Conservation (phyloP, 2,329 filamentous ascomycete species). For the Gnomoniopsis sp. region DNA sequence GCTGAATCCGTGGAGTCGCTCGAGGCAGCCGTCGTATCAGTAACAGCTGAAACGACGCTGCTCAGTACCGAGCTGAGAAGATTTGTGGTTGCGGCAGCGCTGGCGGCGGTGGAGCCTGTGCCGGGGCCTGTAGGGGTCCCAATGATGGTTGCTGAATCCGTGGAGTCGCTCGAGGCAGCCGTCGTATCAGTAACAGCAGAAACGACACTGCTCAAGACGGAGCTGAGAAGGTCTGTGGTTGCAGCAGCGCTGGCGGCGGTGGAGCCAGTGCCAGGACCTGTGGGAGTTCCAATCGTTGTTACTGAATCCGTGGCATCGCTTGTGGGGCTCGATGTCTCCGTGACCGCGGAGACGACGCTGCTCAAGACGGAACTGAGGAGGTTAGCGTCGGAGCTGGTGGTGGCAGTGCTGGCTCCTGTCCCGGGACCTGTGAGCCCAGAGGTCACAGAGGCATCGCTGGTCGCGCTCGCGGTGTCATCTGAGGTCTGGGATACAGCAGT, state of each 20-base stretch:
- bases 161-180: not conserved
- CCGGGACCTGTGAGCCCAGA: not conserved
- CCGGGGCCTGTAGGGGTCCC: slow-evolving; percentile 1
- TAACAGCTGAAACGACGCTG: not conserved
- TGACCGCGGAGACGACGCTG: not conserved
- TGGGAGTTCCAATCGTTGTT: slow-evolving; percentile 5
- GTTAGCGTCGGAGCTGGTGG: not conserved
- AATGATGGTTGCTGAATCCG: not conserved
- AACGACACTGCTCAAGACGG: not conserved
- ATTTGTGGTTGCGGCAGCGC: not conserved
- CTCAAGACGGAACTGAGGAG: not conserved
- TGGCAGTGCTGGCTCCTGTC: not conserved
- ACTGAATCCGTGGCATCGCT: slow-evolving; percentile 4
- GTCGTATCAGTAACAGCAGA: not conserved
- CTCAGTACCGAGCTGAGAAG: not conserved
- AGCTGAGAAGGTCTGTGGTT: not conserved
- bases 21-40: not conserved
- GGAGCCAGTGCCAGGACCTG: slow-evolving; percentile 7
- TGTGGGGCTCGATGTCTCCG: slow-evolving; percentile 6
- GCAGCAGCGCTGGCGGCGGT: not conserved
- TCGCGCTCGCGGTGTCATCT: not conserved
- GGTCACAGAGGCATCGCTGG: not conserved
- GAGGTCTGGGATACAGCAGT: not conserved
- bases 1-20: not conserved
- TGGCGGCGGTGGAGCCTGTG: not conserved